Conservation (phyloP, 352 stramenopile species). For the Pythium aristosporum region DNA sequence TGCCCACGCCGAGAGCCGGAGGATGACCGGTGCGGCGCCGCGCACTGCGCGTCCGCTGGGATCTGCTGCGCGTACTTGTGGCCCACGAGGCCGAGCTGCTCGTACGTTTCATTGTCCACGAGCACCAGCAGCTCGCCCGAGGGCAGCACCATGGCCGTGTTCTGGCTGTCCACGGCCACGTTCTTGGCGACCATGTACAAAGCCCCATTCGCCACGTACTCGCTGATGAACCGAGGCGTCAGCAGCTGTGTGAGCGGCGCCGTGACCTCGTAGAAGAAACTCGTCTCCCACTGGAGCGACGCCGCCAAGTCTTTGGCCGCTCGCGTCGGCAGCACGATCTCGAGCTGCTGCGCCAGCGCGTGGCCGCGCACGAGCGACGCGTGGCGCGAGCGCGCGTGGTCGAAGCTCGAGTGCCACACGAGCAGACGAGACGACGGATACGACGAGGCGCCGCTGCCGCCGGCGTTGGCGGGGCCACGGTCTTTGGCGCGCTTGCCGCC, state of each 20-base stretch:
- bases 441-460: slow-evolving; percentile 16
- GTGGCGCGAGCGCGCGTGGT: slow-evolving; percentile 47
- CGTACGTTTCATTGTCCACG: slow-evolving; percentile 63
- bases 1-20: slow-evolving; percentile 26
- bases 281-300: slow-evolving; percentile 69
- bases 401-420: slow-evolving; percentile 65
- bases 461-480: slow-evolving; percentile 9
- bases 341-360: slow-evolving; percentile 68
- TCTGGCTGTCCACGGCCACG: slow-evolving; percentile 53
- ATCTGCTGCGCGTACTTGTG: slow-evolving; percentile 49
- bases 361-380: slow-evolving; percentile 42
- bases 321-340: slow-evolving; percentile 50
- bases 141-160: slow-evolving; percentile 65
- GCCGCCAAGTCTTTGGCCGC: slow-evolving; percentile 37
- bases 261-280: slow-evolving; percentile 81
- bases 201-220: slow-evolving; percentile 51
- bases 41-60: slow-evolving; percentile 25
- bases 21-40: slow-evolving; percentile 15
- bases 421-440: slow-evolving; percentile 45
- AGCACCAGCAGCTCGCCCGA: slow-evolving; percentile 69
- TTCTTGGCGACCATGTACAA: slow-evolving; percentile 84
- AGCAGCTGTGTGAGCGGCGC: slow-evolving; percentile 55
- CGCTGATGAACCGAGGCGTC: slow-evolving; percentile 50
- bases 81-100: slow-evolving; percentile 68
- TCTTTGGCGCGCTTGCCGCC: slow-evolving; percentile 46